Conservation (phyloP, 2,329 filamentous ascomycete genomes). For the Ascochyta lentis region DNA sequence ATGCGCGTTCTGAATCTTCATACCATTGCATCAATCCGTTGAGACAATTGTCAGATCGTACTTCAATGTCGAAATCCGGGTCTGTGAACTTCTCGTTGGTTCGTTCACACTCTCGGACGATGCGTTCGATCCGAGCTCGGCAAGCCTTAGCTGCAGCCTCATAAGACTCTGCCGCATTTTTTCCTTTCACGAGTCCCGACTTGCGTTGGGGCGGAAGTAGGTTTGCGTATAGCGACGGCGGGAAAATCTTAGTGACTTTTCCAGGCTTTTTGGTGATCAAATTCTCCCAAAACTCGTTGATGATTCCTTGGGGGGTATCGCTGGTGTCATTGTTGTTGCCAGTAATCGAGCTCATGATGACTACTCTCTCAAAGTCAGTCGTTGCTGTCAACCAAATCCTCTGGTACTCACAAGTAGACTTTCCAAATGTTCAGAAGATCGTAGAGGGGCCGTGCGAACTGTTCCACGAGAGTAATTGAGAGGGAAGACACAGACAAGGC, state of each 20-base stretch:
- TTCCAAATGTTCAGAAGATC: too few relatives aligned
- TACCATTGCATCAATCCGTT: constrained; percentile 52
- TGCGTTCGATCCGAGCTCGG: constrained; percentile 63
- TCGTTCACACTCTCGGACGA: constrained; percentile 69
- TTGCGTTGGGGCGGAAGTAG: constrained; percentile 44
- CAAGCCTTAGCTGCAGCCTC: constrained; percentile 74
- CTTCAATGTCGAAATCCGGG: constrained; percentile 82
- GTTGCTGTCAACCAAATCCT: not conserved
- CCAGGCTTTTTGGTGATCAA: constrained; percentile 73
- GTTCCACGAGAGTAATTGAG: not conserved
- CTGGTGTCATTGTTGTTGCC: constrained; percentile 18
- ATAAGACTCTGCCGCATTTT: constrained; percentile 70
- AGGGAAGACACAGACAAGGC: not conserved
- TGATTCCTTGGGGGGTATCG: constrained; percentile 63
- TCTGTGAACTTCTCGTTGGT: constrained; percentile 86
- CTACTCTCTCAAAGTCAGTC: not conserved
- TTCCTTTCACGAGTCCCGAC: constrained; percentile 61
- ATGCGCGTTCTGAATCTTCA: constrained; percentile 56
- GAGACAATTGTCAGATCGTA: constrained; percentile 60
- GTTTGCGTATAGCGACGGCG: constrained; percentile 68
- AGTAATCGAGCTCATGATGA: constrained; percentile 26
- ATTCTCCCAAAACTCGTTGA: constrained; percentile 75
- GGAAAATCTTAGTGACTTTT: constrained; percentile 73
- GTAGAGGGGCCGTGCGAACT: too few relatives aligned
- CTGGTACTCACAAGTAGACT: not conserved